Base-by-base conservation (phyloP, 352 stramenopile species). In the Phytophthora aleatoria region DNA sequence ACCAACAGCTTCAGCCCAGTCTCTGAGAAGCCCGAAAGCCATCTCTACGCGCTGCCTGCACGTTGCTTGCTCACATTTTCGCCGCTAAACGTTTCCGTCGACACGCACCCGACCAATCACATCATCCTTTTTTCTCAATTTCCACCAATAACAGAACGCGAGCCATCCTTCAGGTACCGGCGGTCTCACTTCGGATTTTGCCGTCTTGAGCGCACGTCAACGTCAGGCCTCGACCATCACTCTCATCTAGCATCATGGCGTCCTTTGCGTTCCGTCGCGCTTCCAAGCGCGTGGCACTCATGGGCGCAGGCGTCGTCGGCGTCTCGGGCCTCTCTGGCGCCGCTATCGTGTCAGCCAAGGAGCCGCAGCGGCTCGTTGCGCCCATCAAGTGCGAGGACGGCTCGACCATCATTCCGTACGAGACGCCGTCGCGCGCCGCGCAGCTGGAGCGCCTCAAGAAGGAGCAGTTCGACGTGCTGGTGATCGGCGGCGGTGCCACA, bases 401-500 rank as follows among this genome's bases (percentile, higher is more conserved):
- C 49, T 89, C 85, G 27, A 81, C 82, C 58, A 94, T 95, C 71
- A 79, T 85, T 58, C 87, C 87, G 28, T 95, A 92, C 70, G 84
- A 95, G 55, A 83, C 89, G 59, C 87, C 87, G 39, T 76, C 85
- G 41, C 87, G 87, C 27, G 64, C 64, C 3, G 67, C 72, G 31
- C 85, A 93, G 77, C 76, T 97, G 10, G 72, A 79, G 44, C 79
- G 83, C 9, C 87, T 98, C 31, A 86, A 96, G 70, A 83, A 82
- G 35, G 90, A 98, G 61, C 70, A 96, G 6, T 98, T 97, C 61
- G 94, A 98, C 60, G 85, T 98, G 59, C 81, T 98, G 35, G 83
- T 98, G 26, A 97, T 98, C 53, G 95, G 95, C 45, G 94, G 92
- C 9, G 94, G 95, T 24, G 96, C 91, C 59, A 97, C 95, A 3